Percentiles rank a stretch among this genome's conserved stretches.
Evolutionary conservation across 2,329 filamentous ascomycete genomes (phyloP).

Genomic region (Hypoxylon sp.): DNA sequence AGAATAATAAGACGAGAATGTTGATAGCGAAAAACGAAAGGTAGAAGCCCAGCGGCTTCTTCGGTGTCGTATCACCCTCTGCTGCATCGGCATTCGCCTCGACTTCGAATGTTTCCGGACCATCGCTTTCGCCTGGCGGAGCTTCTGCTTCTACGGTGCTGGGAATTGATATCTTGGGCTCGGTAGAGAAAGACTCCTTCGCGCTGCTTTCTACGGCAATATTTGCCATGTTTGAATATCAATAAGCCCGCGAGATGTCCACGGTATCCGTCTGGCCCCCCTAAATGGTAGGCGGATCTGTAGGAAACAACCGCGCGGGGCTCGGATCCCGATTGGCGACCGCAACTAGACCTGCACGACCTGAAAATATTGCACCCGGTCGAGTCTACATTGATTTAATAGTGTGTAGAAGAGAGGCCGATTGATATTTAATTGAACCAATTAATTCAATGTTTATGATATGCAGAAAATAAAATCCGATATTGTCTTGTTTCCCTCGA

Average conservation of each 20-base stretch:
- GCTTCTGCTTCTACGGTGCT: slow-evolving; percentile 22
- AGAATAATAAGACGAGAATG: slow-evolving; percentile 42
- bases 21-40: slow-evolving; percentile 45
- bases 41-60: slow-evolving; percentile 42
- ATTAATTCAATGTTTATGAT: background rate
- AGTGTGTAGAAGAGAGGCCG: background rate
- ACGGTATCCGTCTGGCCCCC: background rate
- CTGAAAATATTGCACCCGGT: background rate
- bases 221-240: slow-evolving; percentile 28
- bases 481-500: slow-evolving; percentile 6
- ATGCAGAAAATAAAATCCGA: background rate
- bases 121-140: slow-evolving; percentile 2
- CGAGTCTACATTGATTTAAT: background rate
- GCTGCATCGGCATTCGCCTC: slow-evolving; percentile 18
- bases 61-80: slow-evolving; percentile 16
- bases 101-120: slow-evolving; percentile 11
- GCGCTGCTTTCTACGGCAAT: background rate
- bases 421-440: background rate
- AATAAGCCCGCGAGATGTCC: background rate
- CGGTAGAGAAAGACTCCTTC: slow-evolving; percentile 14
- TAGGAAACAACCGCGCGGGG: slow-evolving; percentile 1
- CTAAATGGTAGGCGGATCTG: background rate
- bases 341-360: background rate
- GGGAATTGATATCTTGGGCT: slow-evolving; percentile 26
- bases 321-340: background rate